A percentile compares a stretch with the other conserved stretches of the same genome.
phyloP scores from a whole-genome alignment of 2,329 filamentous ascomycete genomes.

The Ceratocystis papillata region DNA sequence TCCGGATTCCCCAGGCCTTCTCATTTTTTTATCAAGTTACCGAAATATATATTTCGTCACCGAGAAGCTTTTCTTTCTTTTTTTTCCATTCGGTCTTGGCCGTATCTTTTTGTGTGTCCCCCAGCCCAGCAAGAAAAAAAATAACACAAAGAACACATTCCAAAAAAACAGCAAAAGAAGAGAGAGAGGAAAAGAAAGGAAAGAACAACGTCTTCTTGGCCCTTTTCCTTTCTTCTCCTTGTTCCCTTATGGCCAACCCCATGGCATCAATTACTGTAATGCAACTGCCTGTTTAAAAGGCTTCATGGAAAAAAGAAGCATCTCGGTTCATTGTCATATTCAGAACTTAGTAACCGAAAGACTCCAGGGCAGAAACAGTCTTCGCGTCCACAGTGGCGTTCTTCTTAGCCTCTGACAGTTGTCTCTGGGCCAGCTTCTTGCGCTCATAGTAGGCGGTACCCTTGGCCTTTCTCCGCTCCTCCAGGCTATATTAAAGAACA shows the following conservation, averaged over 20 bases:
- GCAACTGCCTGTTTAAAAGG: conserved; percentile 16
- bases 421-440: conserved; percentile 93
- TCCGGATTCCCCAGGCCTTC: conserved; percentile 22
- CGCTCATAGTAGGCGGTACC: conserved; percentile 98
- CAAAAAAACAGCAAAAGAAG: conserved; percentile 21
- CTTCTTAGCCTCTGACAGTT: conserved; percentile 88
- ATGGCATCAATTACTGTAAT: conserved; percentile 15
- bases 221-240: too few species aligned
- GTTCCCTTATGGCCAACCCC: conserved; percentile 9
- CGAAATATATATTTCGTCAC: conserved; percentile 15
- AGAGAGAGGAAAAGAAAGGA: conserved; percentile 12
- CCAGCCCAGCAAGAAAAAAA: conserved; percentile 22
- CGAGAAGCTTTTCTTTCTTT: conserved; percentile 14
- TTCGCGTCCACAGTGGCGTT: conserved; percentile 75
- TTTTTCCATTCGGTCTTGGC: background rate
- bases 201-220: conserved; percentile 7
- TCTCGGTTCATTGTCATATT: conserved; percentile 21
- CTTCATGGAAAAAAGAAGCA: conserved; percentile 13
- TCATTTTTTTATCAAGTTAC: conserved; percentile 20
- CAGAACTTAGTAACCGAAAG: conserved; percentile 69
- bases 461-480: conserved; percentile 99
- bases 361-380: conserved; percentile 77
- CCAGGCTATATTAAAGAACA: conserved; percentile 53
- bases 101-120: conserved; percentile 23
- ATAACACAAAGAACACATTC: conserved; percentile 7